Evolutionary conservation across 78 protist species (phyloP).

Genomic region (Trichosphaerium sp.): DNA sequence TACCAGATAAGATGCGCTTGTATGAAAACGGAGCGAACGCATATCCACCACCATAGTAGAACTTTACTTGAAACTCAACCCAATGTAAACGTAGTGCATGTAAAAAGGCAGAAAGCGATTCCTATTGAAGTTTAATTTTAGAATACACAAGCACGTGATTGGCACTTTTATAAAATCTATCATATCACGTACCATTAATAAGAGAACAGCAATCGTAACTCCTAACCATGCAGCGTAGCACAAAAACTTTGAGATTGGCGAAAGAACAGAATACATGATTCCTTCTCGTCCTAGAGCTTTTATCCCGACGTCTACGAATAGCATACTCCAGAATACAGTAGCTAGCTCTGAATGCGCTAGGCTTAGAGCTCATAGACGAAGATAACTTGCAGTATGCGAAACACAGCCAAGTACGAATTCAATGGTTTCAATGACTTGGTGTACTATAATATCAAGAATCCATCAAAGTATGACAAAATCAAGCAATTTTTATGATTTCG

Average conservation of each 20-base stretch:
- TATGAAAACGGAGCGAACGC: constrained; percentile 38
- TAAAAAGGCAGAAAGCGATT: constrained; percentile 96
- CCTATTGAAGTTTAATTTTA: too few relatives aligned
- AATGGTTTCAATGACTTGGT: constrained; percentile 96
- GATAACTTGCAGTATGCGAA: constrained; percentile 99
- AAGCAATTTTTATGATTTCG: too few relatives aligned
- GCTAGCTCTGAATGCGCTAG: constrained; percentile 89
- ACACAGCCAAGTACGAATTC: constrained; percentile 95
- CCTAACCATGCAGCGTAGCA: constrained; percentile 82
- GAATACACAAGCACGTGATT: too few relatives aligned
- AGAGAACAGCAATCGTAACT: constrained; percentile 85
- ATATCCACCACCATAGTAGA: constrained; percentile 64
- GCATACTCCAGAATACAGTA: background rate
- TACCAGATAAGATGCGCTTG: constrained; percentile 18
- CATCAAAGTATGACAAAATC: too few relatives aligned
- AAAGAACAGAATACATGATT: too few relatives aligned
- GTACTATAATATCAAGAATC: constrained; percentile 71
- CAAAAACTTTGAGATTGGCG: constrained; percentile 21
- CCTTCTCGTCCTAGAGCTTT: too few relatives aligned
- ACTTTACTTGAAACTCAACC: constrained; percentile 97
- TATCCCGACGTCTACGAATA: too few relatives aligned
- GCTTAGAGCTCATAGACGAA: constrained; percentile 99
- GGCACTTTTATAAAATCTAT: too few relatives aligned
- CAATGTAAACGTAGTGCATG: constrained; percentile 99
- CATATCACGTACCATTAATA: too few relatives aligned